Conservation (phyloP, 305 asterid genomes). For the Plantago coronopus region DNA sequence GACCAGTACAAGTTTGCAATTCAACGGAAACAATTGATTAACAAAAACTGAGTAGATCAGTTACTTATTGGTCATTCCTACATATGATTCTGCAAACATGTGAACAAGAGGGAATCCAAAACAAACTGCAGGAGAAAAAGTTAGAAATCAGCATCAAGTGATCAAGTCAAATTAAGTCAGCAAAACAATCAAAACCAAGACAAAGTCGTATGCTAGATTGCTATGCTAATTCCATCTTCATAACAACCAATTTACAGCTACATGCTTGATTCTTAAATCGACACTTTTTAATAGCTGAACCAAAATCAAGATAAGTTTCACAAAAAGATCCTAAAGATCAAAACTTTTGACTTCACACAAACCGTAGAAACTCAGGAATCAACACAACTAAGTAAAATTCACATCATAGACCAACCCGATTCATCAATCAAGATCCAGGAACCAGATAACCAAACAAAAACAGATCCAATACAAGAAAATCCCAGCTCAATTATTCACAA, state of each 20-base stretch:
- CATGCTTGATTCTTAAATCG: neutral
- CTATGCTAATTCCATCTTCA: no score
- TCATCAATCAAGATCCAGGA: neutral
- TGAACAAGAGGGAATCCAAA: neutral
- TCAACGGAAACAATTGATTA: no score
- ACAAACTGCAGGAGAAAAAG: neutral
- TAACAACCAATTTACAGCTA: neutral
- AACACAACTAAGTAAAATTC: neutral
- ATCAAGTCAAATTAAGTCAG: no score
- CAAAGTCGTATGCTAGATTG: no score
- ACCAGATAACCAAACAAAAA: neutral
- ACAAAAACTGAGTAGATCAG: no score
- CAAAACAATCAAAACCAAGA: no score
- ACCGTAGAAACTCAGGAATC: no score
- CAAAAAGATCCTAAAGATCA: neutral
- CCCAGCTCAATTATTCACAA: neutral
- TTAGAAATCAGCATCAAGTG: neutral
- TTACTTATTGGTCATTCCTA: no score
- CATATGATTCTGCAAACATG: neutral
- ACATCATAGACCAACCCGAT: neutral
- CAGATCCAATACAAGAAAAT: neutral
- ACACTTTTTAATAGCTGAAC: neutral
- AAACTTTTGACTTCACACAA: slow-evolving; percentile 1
- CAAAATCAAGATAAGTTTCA: neutral
- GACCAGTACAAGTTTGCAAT: no score